phyloP scores from a whole-genome alignment of 495 filamentous ascomycete genomes.

The Xylaria acuta region DNA sequence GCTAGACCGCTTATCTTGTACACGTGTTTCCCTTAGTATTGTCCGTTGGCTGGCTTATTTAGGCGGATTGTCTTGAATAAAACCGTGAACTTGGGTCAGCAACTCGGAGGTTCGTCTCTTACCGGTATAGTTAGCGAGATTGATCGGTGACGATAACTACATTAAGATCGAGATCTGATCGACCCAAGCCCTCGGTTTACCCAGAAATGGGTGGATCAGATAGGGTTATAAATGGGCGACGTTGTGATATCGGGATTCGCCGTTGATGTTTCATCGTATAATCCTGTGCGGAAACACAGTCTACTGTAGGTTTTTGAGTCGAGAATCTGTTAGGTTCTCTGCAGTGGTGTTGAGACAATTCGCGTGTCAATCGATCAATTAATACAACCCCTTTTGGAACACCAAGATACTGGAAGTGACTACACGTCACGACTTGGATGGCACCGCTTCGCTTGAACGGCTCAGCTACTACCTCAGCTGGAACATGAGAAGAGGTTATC shows the following conservation, averaged over 20 bases:
- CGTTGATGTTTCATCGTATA: slow-evolving; percentile 8
- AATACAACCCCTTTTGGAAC: not conserved
- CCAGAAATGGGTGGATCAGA: not conserved
- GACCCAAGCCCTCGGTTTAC: slow-evolving; percentile 16
- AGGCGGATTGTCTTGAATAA: not conserved
- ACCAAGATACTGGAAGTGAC: not conserved
- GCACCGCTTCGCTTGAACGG: not conserved
- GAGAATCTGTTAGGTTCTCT: not conserved
- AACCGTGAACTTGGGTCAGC: not conserved
- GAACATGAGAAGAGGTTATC: not conserved
- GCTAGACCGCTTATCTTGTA: slow-evolving; percentile 9
- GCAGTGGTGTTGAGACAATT: slow-evolving; percentile 2
- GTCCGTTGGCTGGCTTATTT: not conserved
- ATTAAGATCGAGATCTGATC: slow-evolving; percentile 3
- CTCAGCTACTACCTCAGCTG: not conserved
- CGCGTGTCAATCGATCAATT: slow-evolving; percentile 2
- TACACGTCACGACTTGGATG: not conserved
- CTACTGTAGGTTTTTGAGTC: not conserved
- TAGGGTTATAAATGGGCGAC: not conserved
- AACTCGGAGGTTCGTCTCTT: not conserved
- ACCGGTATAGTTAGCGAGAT: not conserved
- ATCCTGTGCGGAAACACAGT: not conserved
- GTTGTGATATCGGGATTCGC: slow-evolving; percentile 1
- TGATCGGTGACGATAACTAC: not conserved
- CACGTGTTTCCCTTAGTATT: not conserved